Base-by-base conservation (phyloP, 169 alveolate species). In the Plasmodium yoelii region DNA sequence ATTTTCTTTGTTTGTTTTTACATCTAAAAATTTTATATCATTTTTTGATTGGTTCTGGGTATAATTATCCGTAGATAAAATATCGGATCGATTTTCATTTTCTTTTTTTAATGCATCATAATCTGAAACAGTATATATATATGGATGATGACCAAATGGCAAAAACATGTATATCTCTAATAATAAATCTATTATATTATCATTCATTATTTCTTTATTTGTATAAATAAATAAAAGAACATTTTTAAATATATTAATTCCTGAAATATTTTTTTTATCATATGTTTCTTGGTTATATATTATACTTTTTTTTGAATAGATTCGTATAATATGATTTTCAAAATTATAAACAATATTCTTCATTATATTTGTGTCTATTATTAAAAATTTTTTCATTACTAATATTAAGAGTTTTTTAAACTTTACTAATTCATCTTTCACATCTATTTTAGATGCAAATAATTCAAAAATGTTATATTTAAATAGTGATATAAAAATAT, bases 241-340 rank as follows among this genome's bases (percentile, higher is more conserved):
- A 56, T 82, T 82, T 70, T 65, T 82, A 82, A 67, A 65, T 22
- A 65, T 39, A 51, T 82, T 82, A 4, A 82, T 61, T n/a, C 90
- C 90, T 10, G 90, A 82, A 10, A 67, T 42, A 19, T 82, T 15
- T 26, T 67, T 34, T 28, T n/a, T 5, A 39, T 82, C 90, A 46
- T 18, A 67, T 6, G 90, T 67, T 19, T 56, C 24, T 65, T 82
- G 74, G 5, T 56, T 82, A 53, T 34, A 82, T 71, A 82, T 4
- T 63, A 49, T 12, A 56, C 10, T 63, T 44, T 64, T 73, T 18
- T 44, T 53, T n/a, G 34, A 5, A 73, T 42, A 28, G 28, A 28
- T 7, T 9, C 7, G 8, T 0, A 42, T 55, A 0, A 6, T 67
- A 8, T 64, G 10, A 2, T 61, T 80, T 10, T 26, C 60, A 51